phyloP scores from a whole-genome alignment of 2,329 filamentous ascomycete species.

The Colletotrichum karsti region DNA sequence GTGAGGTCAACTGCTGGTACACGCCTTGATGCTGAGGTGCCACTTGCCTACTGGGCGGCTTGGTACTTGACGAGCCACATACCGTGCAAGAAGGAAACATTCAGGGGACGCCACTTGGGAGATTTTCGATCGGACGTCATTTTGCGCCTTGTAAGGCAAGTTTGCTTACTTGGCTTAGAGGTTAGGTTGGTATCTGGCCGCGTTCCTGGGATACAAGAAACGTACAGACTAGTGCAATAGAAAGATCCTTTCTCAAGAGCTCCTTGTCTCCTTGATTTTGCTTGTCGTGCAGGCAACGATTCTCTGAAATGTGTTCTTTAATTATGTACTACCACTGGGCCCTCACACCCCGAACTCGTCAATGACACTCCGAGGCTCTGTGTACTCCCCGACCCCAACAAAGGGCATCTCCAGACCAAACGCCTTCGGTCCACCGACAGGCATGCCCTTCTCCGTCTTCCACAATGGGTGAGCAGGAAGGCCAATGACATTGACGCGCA shows the following conservation, averaged over 20 bases:
- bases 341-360: neutral
- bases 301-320: neutral
- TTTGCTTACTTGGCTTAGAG: no score
- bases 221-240: no score
- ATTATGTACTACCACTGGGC: neutral
- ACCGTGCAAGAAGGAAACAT: no score
- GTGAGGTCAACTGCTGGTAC: neutral
- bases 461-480: constrained; percentile 59
- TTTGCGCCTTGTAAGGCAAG: no score
- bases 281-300: neutral
- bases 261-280: no score
- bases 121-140: no score
- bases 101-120: no score
- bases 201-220: no score
- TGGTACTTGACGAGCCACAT: no score
- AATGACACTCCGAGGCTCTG: neutral
- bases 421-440: constrained; percentile 42
- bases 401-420: constrained; percentile 41
- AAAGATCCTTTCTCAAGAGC: no score
- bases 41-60: no score
- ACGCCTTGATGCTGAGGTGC: neutral
- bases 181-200: no score
- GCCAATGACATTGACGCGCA: constrained; percentile 58
- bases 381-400: constrained; percentile 13
- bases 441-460: constrained; percentile 47